Conservation (phyloP, 2,329 filamentous ascomycete species). For the Simplicillium aogashimaense region DNA sequence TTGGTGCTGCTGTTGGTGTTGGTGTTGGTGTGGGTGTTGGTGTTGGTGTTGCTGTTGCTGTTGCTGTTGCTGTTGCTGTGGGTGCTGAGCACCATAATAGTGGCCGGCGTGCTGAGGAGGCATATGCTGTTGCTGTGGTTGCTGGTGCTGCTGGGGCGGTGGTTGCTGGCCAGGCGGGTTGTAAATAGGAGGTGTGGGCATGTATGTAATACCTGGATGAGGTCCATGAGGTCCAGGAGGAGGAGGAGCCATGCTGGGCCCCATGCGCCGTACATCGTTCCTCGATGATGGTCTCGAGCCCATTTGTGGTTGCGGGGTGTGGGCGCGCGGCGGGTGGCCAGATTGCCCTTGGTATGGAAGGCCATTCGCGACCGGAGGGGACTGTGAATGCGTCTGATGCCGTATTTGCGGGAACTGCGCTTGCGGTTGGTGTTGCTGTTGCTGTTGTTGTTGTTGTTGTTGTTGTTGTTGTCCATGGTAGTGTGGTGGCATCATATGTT, state of each 20-base stretch:
- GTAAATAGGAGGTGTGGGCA: slow-evolving; percentile 80
- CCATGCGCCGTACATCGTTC: slow-evolving; percentile 66
- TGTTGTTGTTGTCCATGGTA: slow-evolving; percentile 51
- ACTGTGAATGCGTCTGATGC: slow-evolving; percentile 74
- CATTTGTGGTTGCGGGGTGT: slow-evolving; percentile 71
- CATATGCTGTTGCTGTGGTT: slow-evolving; percentile 19
- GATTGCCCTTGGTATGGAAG: slow-evolving; percentile 52
- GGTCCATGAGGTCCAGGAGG: slow-evolving; percentile 45
- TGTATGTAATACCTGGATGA: slow-evolving; percentile 61
- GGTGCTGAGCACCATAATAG: slow-evolving; percentile 15
- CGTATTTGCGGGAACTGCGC: slow-evolving; percentile 70
- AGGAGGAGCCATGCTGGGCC: slow-evolving; percentile 62
- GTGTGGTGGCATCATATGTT: slow-evolving; percentile 59
- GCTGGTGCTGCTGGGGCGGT: slow-evolving; percentile 13
- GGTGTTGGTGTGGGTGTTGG: slow-evolving; percentile 17
- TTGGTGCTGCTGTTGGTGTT: slow-evolving; percentile 12
- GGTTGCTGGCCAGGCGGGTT: slow-evolving; percentile 37
- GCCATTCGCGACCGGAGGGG: slow-evolving; percentile 77
- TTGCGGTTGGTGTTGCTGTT: slow-evolving; percentile 39
- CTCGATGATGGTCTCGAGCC: slow-evolving; percentile 63
- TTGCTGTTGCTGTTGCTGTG: slow-evolving; percentile 28
- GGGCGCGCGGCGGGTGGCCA: slow-evolving; percentile 47
- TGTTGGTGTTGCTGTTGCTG: slow-evolving; percentile 49
- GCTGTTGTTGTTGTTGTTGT: slow-evolving; percentile 56
- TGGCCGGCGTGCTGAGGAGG: slow-evolving; percentile 15